phyloP scores from a whole-genome alignment of 2,329 filamentous ascomycete species.

The Cadophora sp. region DNA sequence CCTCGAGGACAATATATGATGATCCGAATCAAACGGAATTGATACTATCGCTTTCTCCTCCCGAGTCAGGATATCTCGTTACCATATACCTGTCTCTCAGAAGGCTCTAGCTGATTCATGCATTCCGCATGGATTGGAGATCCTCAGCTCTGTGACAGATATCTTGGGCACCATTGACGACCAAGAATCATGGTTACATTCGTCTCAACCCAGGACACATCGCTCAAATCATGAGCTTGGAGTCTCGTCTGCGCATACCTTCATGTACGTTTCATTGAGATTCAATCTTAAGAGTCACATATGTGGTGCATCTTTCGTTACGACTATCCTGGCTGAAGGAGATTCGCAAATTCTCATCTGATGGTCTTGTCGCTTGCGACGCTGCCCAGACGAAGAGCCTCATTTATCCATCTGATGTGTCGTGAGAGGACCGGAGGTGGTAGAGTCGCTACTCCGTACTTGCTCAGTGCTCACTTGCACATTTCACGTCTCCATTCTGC shows the following conservation, averaged over 20 bases:
- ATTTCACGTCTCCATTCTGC: background rate
- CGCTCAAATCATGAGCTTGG: background rate
- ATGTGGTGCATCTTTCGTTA: constrained; percentile 18
- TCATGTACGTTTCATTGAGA: constrained; percentile 2
- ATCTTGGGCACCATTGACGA: background rate
- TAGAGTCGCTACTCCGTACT: too few relatives aligned
- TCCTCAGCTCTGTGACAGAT: constrained; percentile 22
- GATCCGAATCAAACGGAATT: background rate
- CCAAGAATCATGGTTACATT: background rate
- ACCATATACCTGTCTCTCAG: constrained; percentile 5
- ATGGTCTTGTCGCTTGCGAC: background rate
- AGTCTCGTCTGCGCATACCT: constrained; percentile 16
- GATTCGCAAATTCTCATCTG: constrained; percentile 19
- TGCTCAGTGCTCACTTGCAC: too few relatives aligned
- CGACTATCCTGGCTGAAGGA: constrained; percentile 19
- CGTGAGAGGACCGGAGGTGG: background rate
- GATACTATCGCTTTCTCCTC: background rate
- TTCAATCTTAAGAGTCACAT: background rate
- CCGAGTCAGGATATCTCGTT: background rate
- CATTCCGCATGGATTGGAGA: background rate
- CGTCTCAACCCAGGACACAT: constrained; percentile 5
- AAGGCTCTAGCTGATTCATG: background rate
- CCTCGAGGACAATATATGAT: background rate
- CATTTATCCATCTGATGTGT: constrained; percentile 8
- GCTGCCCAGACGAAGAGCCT: constrained; percentile 1